Base-by-base conservation (phyloP, 345 rosid genomes). In the Boechera retrofracta region DNA sequence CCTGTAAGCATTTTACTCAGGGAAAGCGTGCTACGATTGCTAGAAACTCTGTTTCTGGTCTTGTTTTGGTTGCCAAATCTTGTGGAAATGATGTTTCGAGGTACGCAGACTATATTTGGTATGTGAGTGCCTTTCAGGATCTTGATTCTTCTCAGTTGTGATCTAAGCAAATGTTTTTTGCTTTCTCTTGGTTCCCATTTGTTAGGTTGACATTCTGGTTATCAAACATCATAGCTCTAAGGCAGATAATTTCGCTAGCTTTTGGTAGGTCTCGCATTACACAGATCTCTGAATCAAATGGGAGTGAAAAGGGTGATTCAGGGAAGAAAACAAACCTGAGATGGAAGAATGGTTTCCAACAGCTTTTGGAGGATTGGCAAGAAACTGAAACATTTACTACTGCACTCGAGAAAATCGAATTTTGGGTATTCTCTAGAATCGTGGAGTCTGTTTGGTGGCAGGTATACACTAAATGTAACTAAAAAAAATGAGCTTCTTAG, bases 371-470 rank as follows among this genome's bases (percentile, higher is more conserved):
- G 21, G 94, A 93, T 83, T 95, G 98, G 99, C 97, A 93, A 84
- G 97, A 95, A 80, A 88, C 89, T 32, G 94, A 89, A 73, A 91
- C 98, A 48, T 88, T 89, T 73, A 85, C 81, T 5, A 63, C 87
- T 60, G 93, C 97, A n/a, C 66, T 95, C 29, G 94, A 84, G 78
- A 92, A 87, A 82, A 86, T 88, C 54, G 99, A 93, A 77, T 86
- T 89, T 10, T 95, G 99, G 99, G 77, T 91, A 55, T 93, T 95
- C 82, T 91, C 93, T 54, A 90, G 99, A 77, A 85, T 89, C 45
- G 94, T 93, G 0, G 96, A 92, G 86, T 93, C 99, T 7, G 86
- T 93, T 38, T 93, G 98, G 99, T 93, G 99, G 98, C 98, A 95
- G 99, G 99, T 92, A 86, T 16, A 45, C 12, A 55, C 24, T 35